Conservation (phyloP, 495 filamentous ascomycete species). For the Daldinia childiae region DNA sequence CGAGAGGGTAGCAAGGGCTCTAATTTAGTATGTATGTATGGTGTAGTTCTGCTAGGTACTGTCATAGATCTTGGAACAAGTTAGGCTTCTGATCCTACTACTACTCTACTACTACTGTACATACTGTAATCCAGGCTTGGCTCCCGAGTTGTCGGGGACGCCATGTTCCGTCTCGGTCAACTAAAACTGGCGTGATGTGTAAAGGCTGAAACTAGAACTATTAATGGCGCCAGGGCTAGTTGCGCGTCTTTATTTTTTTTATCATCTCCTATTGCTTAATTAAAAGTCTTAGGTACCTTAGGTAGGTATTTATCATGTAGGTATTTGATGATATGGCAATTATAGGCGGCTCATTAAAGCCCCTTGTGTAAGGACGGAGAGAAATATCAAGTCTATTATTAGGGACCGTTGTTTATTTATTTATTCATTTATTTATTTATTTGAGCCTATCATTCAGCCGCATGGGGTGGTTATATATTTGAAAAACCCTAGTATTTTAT, state of each 20-base stretch:
- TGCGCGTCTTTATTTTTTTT: conserved; percentile 1
- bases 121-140: conserved; percentile 32
- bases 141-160: conserved; percentile 38
- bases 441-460: no score
- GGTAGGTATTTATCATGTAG: no score
- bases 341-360: conserved; percentile 19
- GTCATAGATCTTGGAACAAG: conserved; percentile 40
- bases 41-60: conserved; percentile 19
- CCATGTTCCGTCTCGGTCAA: conserved; percentile 28
- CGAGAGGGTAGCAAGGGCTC: conserved; percentile 23
- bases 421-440: no score
- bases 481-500: no score
- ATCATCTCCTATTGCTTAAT: conserved; percentile 1
- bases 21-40: conserved; percentile 14
- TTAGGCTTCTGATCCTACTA: conserved; percentile 26
- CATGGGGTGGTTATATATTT: no score
- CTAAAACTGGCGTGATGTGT: conserved; percentile 28
- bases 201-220: conserved; percentile 16
- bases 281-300: background rate
- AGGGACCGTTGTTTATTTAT: no score
- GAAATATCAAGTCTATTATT: conserved; percentile 3
- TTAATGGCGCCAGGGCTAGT: conserved; percentile 3
- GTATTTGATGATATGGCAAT: conserved; percentile 2
- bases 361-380: conserved; percentile 26
- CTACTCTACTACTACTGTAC: background rate